Base-by-base conservation (phyloP, 192 early-diverging fungal species). In the Backusella parvicylindrica region DNA sequence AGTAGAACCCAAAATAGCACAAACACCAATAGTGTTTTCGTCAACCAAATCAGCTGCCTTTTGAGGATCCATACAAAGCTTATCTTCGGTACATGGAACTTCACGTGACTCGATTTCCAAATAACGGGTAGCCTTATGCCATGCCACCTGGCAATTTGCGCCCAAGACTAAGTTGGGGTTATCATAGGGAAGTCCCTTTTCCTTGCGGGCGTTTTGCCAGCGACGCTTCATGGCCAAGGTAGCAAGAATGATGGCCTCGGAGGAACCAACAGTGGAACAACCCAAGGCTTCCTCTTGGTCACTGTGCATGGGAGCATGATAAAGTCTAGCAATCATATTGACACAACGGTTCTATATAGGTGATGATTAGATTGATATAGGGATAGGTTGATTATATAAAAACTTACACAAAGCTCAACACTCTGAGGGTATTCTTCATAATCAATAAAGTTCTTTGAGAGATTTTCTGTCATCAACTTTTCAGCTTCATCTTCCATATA, bases 21-120 rank as follows among this genome's bases (percentile, higher is more conserved):
- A 89, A 69, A 94, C 83, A 64, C 94, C 95, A 31, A 96, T 93
- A 9, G 95, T 96, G 82, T 96, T 96, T 71, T 95, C 95, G 75
- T 96, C 92, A n/a, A 91, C 82, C 71, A 90, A 78, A 40, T 89
- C 86, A 13, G 88, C 78, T 31, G 93, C 93, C 75, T 91, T 88
- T 31, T 93, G 74, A 33, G 89, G 76, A 40, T 86, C 86, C 71
- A 95, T 81, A 67, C 79, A 88, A 64, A 88, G 87, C 49, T 77
- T 78, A 64, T 77, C 80, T 73, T 86, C 83, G 0, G 70, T 53
- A 63, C 76, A 72, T 28, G 47, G n/a, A 23, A 82, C 83, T 43
- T 79, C 72, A 49, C 77, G 65, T 43, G 56, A 30, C 75, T 84
- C 80, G 13, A 84, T 70, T 43, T 84, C 83, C 11, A 84, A 64